Base-by-base conservation (phyloP, 257 asterid genomes). In the Lithospermum erythrorhizon region DNA sequence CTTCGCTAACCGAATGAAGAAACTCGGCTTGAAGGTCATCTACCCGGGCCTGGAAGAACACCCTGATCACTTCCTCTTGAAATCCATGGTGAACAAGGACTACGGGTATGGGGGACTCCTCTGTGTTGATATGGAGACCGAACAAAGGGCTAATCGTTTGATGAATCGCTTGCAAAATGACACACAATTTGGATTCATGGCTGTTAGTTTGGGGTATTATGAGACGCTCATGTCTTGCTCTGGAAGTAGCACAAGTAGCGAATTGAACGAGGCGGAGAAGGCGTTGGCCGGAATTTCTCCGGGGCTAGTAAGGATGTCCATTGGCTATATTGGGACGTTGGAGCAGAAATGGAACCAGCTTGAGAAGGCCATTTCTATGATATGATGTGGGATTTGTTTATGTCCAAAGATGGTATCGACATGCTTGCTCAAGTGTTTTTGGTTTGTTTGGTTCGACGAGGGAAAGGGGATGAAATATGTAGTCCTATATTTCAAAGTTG, bases 181-280 rank as follows among this genome's bases (percentile, higher is more conserved):
- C 64, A 73, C 89, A 0, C 94, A 88, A 17, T 91, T 91, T 19
- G 98, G 98, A 71, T 68, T 90, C 58, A 83, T 90, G 93, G 98
- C 96, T 0, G 98, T 90, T 2, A 90, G 98, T 72, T 71, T 90
- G 67, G 98, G 98, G 2, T 90, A 90, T 73, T 87, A 87, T 14
- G 98, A 87, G 76, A 90, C 98, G 0, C 72, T 90, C 0, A 90
- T 90, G 96, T 91, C 98, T 10, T 88, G 96, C 80, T 91, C 98
- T 0, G 94, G 96, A 9, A 86, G 93, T 18, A 85, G 96, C 78
- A 91, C 98, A 2, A 91, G 98, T 22, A 91, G 98, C 9, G 98
- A 91, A 48, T 18, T 91, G 86, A 86, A 70, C 20, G 74, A 70
- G 0, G 89, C 82, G 6, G 98, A 88, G 86, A 86, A 86, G 64